Base-by-base conservation (phyloP, 352 stramenopile genomes). In the Halophytophthora batemanensis region DNA sequence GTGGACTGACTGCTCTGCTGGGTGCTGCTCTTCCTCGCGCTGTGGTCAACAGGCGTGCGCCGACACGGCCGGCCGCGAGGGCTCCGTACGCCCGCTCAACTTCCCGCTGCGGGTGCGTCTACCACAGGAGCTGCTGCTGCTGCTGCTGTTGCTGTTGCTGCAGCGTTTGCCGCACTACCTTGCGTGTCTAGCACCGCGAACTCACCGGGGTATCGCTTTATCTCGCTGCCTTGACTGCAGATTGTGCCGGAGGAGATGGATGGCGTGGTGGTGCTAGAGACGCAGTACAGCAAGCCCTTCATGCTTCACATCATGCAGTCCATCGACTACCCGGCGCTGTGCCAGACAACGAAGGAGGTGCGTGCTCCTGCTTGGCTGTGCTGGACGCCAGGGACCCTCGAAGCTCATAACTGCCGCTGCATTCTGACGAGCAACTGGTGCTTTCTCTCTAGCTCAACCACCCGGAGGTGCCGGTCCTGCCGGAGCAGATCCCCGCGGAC, bases 261-360 rank as follows among this genome's bases (percentile, higher is more conserved):
- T 40, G 80, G 81, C 50, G 71, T 93, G 8, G 83, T 90, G 15
- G 77, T 93, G 29, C 59, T 78, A 6, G 66, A 91, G 66, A 93
- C 81, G 37, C 63, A 90, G 23, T 93, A 81, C 67, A 86, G 72
- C 58, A 92, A 93, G 66, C 62, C 56, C 34, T 93, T 93, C 56
- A 89, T 91, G 75, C 59, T 90, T 45, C 80, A 93, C 62, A 89
- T 93, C 55, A 82, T 93, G 69, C 76, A 86, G 58, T 86, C 81
- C 58, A 93, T 93, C 49, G 83, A 93, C 71, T 93, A 90, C 67
- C 47, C 55, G 36, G 83, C 76, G 45, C 61, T 93, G n/a, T 70
- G 64, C 37, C 58, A 87, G 50, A 91, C 83, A 19, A 88, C 78
- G 22, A 77, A 82, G 50, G 78, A 93, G 67, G 82, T 90, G 38